Base-by-base conservation (phyloP, 2,329 filamentous ascomycete genomes). In the Niveomyces coronatus region DNA sequence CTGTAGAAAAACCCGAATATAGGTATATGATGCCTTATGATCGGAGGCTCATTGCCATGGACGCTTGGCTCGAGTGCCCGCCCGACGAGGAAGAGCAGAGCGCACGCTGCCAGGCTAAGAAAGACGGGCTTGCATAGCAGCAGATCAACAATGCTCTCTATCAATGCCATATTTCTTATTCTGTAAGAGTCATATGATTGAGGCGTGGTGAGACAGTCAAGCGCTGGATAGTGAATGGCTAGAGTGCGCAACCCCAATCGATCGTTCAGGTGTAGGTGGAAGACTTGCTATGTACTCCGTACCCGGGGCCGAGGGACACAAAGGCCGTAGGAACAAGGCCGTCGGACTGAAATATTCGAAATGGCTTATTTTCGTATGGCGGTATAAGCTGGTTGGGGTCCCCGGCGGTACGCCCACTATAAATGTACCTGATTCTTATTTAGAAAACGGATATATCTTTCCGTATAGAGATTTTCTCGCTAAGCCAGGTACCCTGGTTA, bases 1-100 rank as follows among this genome's bases (percentile, higher is more conserved):
- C 60, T 57, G 20, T 68, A 50, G 9, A 67, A 45, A 47, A 68
- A 64, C 1, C 65, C 65, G 20, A 68, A 36, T 23, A 60, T 48
- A 2, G 63, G 63, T 24, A 66, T 52, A 17, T 33, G 49, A n/a
- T 57, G 51, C 9, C 52, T 47, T 15, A 65, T 29, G 6, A 58
- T 47, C 5, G 62, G 59, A 13, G 63, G 64, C 37, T 66, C 63
- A 36, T 52, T 47, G 3, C 52, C 45, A 28, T 46, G 46, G 31
- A 47, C 37, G 35, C 34, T 38, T n/a, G 42, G 31, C 16, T 31
- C 36, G 29, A 39, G 15, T 16, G 29, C 11, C 26, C 38, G 38
- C n/a, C 32, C 31, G 38, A 44, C 19, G 31, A 41, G 30, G 22
- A 31, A 41, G 15, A 41, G 26, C 23, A 35, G 35, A 35, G 19